Percentiles rank a stretch among this genome's conserved stretches.
phyloP scores from a whole-genome alignment of 192 early-diverging fungal species.

The Coemansia umbellata region DNA sequence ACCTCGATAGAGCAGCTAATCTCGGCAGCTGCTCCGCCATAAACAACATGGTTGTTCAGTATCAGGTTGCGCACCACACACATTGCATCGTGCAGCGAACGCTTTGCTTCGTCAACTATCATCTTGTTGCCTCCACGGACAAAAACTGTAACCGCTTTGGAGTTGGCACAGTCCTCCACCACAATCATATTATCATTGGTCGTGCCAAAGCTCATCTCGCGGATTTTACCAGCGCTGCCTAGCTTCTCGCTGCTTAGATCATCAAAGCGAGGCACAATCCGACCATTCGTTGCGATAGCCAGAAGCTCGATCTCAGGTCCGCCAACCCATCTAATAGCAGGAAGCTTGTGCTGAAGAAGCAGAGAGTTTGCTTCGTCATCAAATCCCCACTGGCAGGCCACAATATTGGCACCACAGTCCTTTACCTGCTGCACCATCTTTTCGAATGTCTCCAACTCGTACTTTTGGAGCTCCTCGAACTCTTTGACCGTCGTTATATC shows the following conservation, averaged over 20 bases:
- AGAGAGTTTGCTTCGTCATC: constrained; percentile 99
- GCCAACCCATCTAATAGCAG: constrained; percentile 98
- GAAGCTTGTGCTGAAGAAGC: constrained; percentile 94
- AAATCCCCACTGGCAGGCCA: constrained; percentile 99
- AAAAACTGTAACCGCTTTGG: constrained; percentile 94
- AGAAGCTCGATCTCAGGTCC: constrained; percentile 99
- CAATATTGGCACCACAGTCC: constrained; percentile 95
- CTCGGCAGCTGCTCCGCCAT: constrained; percentile 98
- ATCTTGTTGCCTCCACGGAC: constrained; percentile 99
- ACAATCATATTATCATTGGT: constrained; percentile 93
- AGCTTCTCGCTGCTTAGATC: constrained; percentile 86
- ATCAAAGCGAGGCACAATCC: constrained; percentile 99
- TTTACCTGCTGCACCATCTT: constrained; percentile 97
- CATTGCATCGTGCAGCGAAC: constrained; percentile 96
- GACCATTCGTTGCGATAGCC: constrained; percentile 99
- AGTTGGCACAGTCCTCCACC: constrained; percentile 99
- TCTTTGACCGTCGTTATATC: constrained; percentile 98
- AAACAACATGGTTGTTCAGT: constrained; percentile 96
- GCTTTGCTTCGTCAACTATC: constrained; percentile 99
- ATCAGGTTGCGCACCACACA: constrained; percentile 98
- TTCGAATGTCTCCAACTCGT: constrained; percentile 95
- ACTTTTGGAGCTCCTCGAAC: constrained; percentile 93
- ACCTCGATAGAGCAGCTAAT: constrained; percentile 94
- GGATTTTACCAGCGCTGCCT: constrained; percentile 89
- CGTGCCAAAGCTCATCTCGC: constrained; percentile 65